These are phyloP conservation scores for Lepiota brunneoincarnata DNA, from an alignment of 768 basidiomycete species.

Conservation along the genomic window DNA sequence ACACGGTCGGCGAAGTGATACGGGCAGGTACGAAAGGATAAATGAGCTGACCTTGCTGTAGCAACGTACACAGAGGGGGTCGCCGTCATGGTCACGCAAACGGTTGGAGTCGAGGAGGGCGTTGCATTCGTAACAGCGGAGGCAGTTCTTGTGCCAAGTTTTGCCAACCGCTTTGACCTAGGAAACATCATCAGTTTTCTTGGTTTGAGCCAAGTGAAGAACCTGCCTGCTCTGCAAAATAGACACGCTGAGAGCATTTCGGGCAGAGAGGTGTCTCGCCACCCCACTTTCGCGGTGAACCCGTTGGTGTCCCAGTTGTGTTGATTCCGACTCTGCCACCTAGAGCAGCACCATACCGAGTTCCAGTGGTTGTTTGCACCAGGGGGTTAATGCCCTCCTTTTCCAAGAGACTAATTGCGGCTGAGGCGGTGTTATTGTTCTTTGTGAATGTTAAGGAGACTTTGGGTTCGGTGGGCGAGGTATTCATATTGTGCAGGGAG, in stretches of 20 bases:
- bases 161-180: constrained; percentile 81
- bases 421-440: constrained; percentile 9
- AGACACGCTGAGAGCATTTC: constrained; percentile 72
- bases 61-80: constrained; percentile 68
- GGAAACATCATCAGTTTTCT: neutral
- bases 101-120: constrained; percentile 68
- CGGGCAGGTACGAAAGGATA: neutral
- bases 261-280: constrained; percentile 61
- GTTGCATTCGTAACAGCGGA: constrained; percentile 74
- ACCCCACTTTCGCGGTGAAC: constrained; percentile 50
- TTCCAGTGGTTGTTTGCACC: constrained; percentile 49
- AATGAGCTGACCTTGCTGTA: constrained; percentile 55
- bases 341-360: constrained; percentile 62
- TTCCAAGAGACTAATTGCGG: constrained; percentile 16
- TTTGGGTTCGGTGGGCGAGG: neutral
- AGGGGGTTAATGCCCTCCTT: constrained; percentile 24
- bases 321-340: constrained; percentile 28
- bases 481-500: neutral
- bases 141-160: constrained; percentile 74
- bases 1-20: neutral
- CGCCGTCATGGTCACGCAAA: constrained; percentile 73
- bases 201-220: neutral
- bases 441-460: neutral
- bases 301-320: constrained; percentile 29
- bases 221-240: constrained; percentile 79